Evolutionary conservation across 2,329 filamentous ascomycete species (phyloP), one percentile per base, ranked within the genome.

Genomic region (Helminthosporium solani): DNA sequence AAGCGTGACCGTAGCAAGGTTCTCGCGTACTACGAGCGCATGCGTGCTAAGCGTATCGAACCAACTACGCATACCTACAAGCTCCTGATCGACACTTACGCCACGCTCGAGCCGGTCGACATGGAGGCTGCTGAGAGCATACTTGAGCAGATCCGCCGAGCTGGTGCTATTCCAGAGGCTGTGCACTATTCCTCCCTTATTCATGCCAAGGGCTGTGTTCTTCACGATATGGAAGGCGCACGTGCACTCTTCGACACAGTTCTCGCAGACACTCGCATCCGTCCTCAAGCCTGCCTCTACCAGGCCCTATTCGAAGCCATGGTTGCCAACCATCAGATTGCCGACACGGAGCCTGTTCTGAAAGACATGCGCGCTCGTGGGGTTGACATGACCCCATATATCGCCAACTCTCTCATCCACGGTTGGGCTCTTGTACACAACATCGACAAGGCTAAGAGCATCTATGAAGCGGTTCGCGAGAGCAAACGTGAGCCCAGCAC

Each of bases 61-160:
- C 92, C 94, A 2, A 97, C 94, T 1, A 87, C 90, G 52, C 94
- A 99, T 73, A 99, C 94, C 1, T 96, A 91, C 79, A 99, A 99
- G 78, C 85, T 99, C 16, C 83, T 99, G 35, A 90, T 99, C 57
- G 94, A 99, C 67, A 91, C 92, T 2, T 85, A 97, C 65, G 94
- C 94, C 12, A 96, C 92, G 4, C 82, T 99, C 31, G 92, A 97
- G 66, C 91, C 94, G 0, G 79, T 95, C 46, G 80, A 97, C 70
- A 92, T 97, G 86, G 74, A 79, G 3, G 90, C 90, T 21, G 94
- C 92, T 2, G 90, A 96, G 71, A 80, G 82, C 35, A 84, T 99
- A 1, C 79, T 99, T 5, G 84, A 85, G 42, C 80, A 84, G 66
- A 95, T 99, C 68, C 84, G 85, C 40, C 75, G 80, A 28, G 79